Evolutionary conservation across 1,139 yeast species (phyloP).

Genomic region (Suhomyces terraborum): DNA sequence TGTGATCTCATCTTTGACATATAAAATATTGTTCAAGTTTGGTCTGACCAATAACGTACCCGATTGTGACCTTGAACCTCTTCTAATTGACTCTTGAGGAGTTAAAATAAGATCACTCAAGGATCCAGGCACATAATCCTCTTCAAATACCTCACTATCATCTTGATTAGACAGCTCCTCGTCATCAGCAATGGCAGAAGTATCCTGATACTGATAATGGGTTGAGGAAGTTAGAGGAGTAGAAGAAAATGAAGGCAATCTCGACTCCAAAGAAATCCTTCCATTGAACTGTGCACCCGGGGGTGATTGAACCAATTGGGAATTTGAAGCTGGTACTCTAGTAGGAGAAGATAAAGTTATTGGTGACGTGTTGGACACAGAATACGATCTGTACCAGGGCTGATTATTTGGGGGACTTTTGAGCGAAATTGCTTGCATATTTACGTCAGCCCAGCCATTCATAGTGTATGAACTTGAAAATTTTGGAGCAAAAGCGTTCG

Average conservation of each 20-base stretch:
- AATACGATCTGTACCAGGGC: constrained; percentile 4
- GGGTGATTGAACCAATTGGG: constrained; percentile 12
- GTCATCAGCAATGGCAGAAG: constrained; percentile 24
- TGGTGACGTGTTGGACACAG: neutral
- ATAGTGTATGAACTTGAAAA: neutral
- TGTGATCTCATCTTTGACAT: constrained; percentile 5
- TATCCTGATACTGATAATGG: constrained; percentile 16
- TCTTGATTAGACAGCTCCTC: constrained; percentile 16
- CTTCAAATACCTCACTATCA: constrained; percentile 47
- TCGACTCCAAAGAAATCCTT: constrained; percentile 9
- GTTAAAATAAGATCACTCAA: constrained; percentile 69
- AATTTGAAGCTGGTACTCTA: neutral
- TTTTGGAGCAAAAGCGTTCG: constrained; percentile 5
- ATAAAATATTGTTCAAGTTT: constrained; percentile 20
- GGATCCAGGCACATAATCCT: constrained; percentile 78
- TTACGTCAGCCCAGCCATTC: neutral
- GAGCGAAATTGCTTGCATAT: neutral
- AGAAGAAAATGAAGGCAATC: constrained; percentile 8
- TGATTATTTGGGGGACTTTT: constrained; percentile 1
- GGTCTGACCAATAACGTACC: constrained; percentile 48
- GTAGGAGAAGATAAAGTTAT: constrained; percentile 6
- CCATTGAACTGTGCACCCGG: constrained; percentile 6
- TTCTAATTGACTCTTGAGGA: constrained; percentile 70
- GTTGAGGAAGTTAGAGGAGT: constrained; percentile 10
- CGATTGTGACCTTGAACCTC: constrained; percentile 61